Base-by-base conservation (phyloP, 139 green algal species). In the Axilococcus clingmanii region DNA sequence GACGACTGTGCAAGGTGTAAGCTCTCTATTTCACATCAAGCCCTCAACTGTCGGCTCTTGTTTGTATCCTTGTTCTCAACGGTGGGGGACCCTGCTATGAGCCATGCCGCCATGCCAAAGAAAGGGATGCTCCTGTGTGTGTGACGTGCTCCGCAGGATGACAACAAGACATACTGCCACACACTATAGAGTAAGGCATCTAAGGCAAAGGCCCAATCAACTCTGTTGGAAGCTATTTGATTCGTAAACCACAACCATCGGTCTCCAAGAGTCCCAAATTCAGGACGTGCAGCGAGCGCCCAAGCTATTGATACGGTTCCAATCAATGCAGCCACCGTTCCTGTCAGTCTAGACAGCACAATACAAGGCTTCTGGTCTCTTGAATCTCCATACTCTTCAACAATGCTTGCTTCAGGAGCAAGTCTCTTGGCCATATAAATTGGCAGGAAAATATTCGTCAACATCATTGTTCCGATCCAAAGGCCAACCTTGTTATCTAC, bases 391-490 rank as follows among this genome's bases (percentile, higher is more conserved):
- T 35, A 11, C 12, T 40, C 15, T 50, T 30, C 62, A 47, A n/a
- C 32, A 3, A 28, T 8, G 8, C 43, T 20, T 4, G 66, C 48
- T 24, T 76, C 78, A 16, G 72, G 75, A 2, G 46, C 25, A 60
- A 40, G 69, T 50, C 85, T 50, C 30, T 87, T 38, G 0, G 82
- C 80, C 45, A 93, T 65, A 69, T 83, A 91, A 16, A 82, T 48
- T 47, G 45, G 85, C 65, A 86, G 81, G 59, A 92, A 91, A 4
- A 87, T 58, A 49, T 89, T 91, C 17, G 83, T 92, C 24, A 88
- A 60, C 51, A 92, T 86, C 70, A 84, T 75, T 23, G 82, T 86
- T 22, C 67, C 81, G 0, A 72, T 33, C 60, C 70, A 86, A 53
- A 79, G 66, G 0, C 29, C 40, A 0, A 60, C 32, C 55, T 63